These are phyloP conservation scores for Nidularia pulvinata DNA, from an alignment of 768 basidiomycete species.

Conservation along the genomic window DNA sequence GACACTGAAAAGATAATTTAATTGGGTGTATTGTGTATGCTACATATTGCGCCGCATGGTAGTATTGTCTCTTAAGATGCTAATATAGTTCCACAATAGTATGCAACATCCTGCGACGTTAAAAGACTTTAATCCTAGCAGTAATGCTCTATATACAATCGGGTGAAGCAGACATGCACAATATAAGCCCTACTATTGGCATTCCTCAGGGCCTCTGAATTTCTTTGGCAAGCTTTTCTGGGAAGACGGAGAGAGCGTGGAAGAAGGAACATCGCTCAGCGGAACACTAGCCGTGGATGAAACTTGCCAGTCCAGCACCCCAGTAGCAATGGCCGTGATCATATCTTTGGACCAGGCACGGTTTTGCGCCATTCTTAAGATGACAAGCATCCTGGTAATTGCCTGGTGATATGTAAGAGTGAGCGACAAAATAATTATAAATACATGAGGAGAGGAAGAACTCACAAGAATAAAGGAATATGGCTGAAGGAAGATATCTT, in stretches of 20 bases:
- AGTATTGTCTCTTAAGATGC: too few relatives aligned
- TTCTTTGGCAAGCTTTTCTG: constrained; percentile 14
- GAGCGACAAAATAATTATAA: background rate
- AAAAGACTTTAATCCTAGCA: too few relatives aligned
- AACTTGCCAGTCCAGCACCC: constrained; percentile 35
- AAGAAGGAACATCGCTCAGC: constrained; percentile 13
- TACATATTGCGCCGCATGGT: too few relatives aligned
- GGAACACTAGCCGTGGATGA: constrained; percentile 32
- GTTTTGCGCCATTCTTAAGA: constrained; percentile 36
- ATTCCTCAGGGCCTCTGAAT: too few relatives aligned
- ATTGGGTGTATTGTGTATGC: too few relatives aligned
- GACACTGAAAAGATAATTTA: too few relatives aligned
- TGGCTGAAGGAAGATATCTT: constrained; percentile 28
- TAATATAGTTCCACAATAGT: too few relatives aligned
- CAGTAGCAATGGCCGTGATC: constrained; percentile 22
- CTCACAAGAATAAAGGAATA: constrained; percentile 26
- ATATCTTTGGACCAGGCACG: constrained; percentile 36
- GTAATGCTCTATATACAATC: too few relatives aligned
- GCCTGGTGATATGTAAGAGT: constrained; percentile 17
- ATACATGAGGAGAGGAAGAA: too few relatives aligned
- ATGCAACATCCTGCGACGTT: too few relatives aligned
- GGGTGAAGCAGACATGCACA: too few relatives aligned
- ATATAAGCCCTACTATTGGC: too few relatives aligned
- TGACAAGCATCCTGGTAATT: constrained; percentile 35
- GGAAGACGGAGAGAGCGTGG: background rate